Evolutionary conservation across 2,329 filamentous ascomycete genomes (phyloP).

Genomic region (Sclerotinia borealis): DNA sequence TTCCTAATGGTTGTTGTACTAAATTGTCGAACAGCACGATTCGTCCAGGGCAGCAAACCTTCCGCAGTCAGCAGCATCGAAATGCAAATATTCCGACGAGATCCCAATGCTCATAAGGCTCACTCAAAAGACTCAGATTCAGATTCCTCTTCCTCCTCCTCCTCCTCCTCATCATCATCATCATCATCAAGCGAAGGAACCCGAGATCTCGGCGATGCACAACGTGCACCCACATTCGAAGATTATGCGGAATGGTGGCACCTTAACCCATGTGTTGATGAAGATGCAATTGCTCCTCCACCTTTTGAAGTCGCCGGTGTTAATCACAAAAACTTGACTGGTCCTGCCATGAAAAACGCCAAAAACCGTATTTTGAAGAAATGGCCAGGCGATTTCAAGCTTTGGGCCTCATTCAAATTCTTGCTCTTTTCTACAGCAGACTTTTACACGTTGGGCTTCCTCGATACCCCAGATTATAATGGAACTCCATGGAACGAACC

Average conservation of each 20-base stretch:
- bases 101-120: not conserved
- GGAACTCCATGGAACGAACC: not conserved
- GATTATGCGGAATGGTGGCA: slow-evolving; percentile 19
- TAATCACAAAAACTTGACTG: slow-evolving; percentile 2
- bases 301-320: slow-evolving; percentile 21
- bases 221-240: slow-evolving; percentile 19
- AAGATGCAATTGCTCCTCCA: slow-evolving; percentile 7
- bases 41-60: not conserved
- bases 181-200: not conserved
- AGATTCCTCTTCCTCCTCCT: too few species aligned
- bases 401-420: slow-evolving; percentile 21
- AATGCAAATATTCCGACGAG: slow-evolving; percentile 13
- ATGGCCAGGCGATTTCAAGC: slow-evolving; percentile 14
- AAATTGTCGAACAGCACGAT: not conserved
- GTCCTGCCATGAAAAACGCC: too few species aligned
- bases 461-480: not conserved
- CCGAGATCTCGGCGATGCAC: not conserved
- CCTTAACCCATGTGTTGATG: slow-evolving; percentile 11
- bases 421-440: slow-evolving; percentile 15
- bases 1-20: not conserved
- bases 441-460: slow-evolving; percentile 16
- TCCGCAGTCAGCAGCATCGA: slow-evolving; percentile 12
- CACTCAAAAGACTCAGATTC: not conserved
- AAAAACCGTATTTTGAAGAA: slow-evolving; percentile 16
- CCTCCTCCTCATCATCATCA: too few species aligned